phyloP scores from a whole-genome alignment of 2,329 filamentous ascomycete species.

The Xylariales sp. region DNA sequence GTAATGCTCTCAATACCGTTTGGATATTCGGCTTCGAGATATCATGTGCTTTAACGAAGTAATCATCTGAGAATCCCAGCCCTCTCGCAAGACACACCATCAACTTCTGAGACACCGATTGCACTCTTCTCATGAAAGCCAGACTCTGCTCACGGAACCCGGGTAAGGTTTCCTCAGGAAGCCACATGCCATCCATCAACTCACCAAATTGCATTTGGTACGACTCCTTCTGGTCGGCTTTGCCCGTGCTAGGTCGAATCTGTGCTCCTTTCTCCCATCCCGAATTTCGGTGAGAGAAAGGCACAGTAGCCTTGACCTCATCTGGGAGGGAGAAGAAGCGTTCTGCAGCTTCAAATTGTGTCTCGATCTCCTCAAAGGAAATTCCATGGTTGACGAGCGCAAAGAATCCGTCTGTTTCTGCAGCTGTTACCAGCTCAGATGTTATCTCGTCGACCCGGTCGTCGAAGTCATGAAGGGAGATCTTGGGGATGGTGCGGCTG shows the following conservation, averaged over 20 bases:
- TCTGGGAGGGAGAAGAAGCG: slow-evolving; percentile 51
- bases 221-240: slow-evolving; percentile 55
- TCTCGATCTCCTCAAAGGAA: slow-evolving; percentile 40
- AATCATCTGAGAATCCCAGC: slow-evolving; percentile 50
- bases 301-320: slow-evolving; percentile 46
- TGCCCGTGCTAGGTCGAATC: slow-evolving; percentile 54
- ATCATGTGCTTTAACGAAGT: slow-evolving; percentile 52
- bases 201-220: slow-evolving; percentile 60
- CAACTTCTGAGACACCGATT: slow-evolving; percentile 48
- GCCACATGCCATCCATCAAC: slow-evolving; percentile 48
- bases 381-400: slow-evolving; percentile 53
- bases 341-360: slow-evolving; percentile 45
- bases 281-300: slow-evolving; percentile 50
- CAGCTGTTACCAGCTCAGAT: slow-evolving; percentile 43
- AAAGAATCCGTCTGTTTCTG: slow-evolving; percentile 59
- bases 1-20: slow-evolving; percentile 50
- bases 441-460: slow-evolving; percentile 50
- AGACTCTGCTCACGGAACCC: slow-evolving; percentile 42
- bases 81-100: slow-evolving; percentile 57
- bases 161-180: slow-evolving; percentile 40
- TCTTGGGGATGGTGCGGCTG: slow-evolving; percentile 40
- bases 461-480: slow-evolving; percentile 51
- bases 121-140: slow-evolving; percentile 50
- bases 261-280: slow-evolving; percentile 59
- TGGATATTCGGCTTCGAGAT: slow-evolving; percentile 44